Conservation (phyloP, 306 rosid species). For the Fragaria iinumae region DNA sequence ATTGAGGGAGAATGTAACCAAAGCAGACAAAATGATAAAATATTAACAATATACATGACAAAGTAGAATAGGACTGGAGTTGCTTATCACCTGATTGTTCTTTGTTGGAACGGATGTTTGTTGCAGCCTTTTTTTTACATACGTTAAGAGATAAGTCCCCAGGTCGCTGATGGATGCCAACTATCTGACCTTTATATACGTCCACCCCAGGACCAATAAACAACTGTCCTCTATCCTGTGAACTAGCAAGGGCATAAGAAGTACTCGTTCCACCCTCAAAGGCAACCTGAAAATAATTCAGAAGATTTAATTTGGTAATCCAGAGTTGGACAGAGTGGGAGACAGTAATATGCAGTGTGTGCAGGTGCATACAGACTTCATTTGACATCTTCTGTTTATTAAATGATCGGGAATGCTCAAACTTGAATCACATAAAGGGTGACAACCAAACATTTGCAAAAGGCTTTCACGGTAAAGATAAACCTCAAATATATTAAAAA, state of each 20-base stretch:
- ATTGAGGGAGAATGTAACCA: neutral
- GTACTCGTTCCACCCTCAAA: slow-evolving; percentile 90
- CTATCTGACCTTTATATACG: slow-evolving; percentile 86
- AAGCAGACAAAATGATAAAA: neutral
- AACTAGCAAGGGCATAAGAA: slow-evolving; percentile 82
- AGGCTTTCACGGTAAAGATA: neutral
- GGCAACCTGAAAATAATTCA: slow-evolving; percentile 71
- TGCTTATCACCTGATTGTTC: slow-evolving; percentile 73
- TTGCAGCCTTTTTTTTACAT: slow-evolving; percentile 97
- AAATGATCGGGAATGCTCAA: neutral
- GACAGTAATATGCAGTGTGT: neutral
- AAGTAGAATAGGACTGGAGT: slow-evolving; percentile 1
- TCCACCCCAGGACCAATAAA: slow-evolving; percentile 79
- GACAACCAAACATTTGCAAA: slow-evolving; percentile 6
- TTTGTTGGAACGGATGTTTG: slow-evolving; percentile 93
- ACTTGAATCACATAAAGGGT: slow-evolving; percentile 2
- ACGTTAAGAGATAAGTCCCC: slow-evolving; percentile 92
- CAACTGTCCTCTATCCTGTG: slow-evolving; percentile 96
- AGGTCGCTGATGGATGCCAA: slow-evolving; percentile 96
- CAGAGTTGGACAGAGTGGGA: neutral
- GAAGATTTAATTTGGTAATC: slow-evolving; percentile 1
- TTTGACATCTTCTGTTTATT: neutral
- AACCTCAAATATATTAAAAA: neutral
- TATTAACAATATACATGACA: neutral
- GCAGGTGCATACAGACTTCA: neutral